A percentile compares a stretch with the other conserved stretches of the same genome.
phyloP scores from a whole-genome alignment of 306 rosid genomes.

The Vicia faba region DNA sequence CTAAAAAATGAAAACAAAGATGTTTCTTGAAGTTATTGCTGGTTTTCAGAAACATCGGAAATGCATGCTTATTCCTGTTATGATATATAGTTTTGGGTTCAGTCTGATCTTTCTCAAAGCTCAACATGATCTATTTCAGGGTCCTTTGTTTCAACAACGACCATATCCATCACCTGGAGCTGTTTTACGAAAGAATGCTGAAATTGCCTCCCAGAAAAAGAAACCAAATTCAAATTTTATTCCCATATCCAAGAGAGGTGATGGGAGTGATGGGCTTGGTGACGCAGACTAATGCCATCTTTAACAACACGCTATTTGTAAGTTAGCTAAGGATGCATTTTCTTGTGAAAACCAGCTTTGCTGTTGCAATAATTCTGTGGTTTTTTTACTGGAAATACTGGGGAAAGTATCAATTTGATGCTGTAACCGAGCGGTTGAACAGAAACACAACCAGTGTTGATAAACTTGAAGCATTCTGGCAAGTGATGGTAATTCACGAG shows the following conservation, averaged over 20 bases:
- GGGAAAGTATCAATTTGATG: conserved; percentile 33
- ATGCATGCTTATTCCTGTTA: conserved; percentile 1
- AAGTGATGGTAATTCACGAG: conserved; percentile 7
- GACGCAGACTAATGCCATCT: conserved; percentile 73
- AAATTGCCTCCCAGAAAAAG: conserved; percentile 82
- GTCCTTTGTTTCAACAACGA: conserved; percentile 98
- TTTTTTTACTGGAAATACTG: conserved; percentile 1
- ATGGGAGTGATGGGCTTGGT: conserved; percentile 98
- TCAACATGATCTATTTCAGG: conserved; percentile 58
- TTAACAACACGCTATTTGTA: conserved; percentile 8
- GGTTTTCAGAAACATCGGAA: conserved; percentile 23
- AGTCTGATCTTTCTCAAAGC: conserved; percentile 26
- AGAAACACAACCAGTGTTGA: not conserved
- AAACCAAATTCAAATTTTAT: conserved; percentile 63
- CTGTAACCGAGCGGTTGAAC: not conserved
- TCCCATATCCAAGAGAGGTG: conserved; percentile 88
- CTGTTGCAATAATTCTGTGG: conserved; percentile 22
- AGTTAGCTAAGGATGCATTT: conserved; percentile 34
- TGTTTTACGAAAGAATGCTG: conserved; percentile 88
- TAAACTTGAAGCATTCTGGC: conserved; percentile 28
- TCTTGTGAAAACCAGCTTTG: conserved; percentile 24
- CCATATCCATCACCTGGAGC: conserved; percentile 99
- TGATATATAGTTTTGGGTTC: conserved; percentile 22
- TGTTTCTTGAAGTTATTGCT: not conserved
- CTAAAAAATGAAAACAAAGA: too few relatives aligned